A percentile compares a stretch with the other conserved stretches of the same genome.
Conservation (phyloP, 257 asterid species). For the Ligustrum vulgare region DNA sequence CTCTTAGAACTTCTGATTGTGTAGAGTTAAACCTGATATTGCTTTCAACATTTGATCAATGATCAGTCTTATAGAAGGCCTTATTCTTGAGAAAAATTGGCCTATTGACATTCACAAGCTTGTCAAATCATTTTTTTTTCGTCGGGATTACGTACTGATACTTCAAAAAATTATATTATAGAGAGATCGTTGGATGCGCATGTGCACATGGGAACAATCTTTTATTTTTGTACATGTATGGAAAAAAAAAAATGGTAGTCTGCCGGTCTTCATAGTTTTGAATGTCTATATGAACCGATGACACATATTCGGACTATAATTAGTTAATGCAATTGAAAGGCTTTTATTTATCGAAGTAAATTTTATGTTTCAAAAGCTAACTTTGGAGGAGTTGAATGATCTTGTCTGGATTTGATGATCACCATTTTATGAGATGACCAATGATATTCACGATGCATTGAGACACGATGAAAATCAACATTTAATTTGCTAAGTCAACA, state of each 20-base stretch:
- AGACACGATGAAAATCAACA: background rate
- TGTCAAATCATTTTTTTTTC: background rate
- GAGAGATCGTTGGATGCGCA: background rate
- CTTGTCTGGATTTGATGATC: background rate
- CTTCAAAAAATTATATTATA: background rate
- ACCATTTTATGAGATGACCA: background rate
- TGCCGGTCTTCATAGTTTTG: background rate
- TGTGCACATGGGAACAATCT: background rate
- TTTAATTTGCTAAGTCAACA: background rate
- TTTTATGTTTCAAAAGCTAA: background rate
- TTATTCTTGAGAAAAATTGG: constrained; percentile 9
- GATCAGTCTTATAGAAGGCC: background rate
- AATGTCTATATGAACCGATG: background rate
- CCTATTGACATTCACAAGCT: background rate
- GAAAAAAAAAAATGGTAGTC: too few relatives aligned
- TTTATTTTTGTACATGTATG: background rate
- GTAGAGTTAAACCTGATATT: constrained; percentile 7
- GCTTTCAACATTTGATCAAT: constrained; percentile 15
- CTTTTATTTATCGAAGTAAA: background rate
- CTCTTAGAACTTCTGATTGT: background rate
- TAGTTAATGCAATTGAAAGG: too few relatives aligned
- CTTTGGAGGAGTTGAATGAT: background rate
- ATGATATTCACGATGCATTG: background rate
- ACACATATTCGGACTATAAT: background rate
- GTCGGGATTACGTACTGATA: background rate